Percentiles rank a stretch among this genome's conserved stretches.
Conservation (phyloP, 129 eudicot species). For the Flaveria robusta region DNA sequence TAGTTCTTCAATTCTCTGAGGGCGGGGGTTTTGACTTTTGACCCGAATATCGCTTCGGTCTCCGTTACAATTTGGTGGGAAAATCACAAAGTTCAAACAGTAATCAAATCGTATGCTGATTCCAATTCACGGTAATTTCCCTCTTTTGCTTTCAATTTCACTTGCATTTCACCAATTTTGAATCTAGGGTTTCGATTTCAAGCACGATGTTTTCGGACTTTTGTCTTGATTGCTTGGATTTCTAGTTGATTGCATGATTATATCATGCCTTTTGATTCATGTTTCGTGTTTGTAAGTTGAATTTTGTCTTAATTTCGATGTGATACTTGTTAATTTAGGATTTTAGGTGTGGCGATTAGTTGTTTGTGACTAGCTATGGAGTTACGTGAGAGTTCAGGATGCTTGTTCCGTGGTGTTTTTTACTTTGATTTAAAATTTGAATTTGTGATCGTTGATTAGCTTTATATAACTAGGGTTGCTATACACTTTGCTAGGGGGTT, state of each 20-base stretch:
- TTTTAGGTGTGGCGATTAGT: conserved; percentile 8
- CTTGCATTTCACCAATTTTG: conserved; percentile 37
- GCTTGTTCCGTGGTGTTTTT: neutral
- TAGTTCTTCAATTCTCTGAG: conserved; percentile 36
- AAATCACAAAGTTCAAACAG: conserved; percentile 42
- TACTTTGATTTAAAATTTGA: neutral
- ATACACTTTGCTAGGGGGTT: neutral
- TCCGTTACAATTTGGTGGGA: conserved; percentile 50
- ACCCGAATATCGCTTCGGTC: conserved; percentile 32
- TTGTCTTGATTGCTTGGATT: neutral
- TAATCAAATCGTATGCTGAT: conserved; percentile 34
- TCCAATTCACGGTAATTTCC: conserved; percentile 41
- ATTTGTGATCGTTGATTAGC: conserved; percentile 6
- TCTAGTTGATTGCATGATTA: no score
- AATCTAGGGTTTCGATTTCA: conserved; percentile 62
- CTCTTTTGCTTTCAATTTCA: conserved; percentile 22
- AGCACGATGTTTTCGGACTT: conserved; percentile 18
- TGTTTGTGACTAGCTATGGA: neutral
- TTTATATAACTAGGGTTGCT: neutral
- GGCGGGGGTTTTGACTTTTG: conserved; percentile 37
- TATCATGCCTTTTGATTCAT: conserved; percentile 28
- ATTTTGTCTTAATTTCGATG: conserved; percentile 16
- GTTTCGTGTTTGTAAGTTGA: conserved; percentile 1
- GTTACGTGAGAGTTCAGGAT: no score
- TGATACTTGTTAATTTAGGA: neutral